Conservation (phyloP, 345 rosid genomes). For the Gossypium thurberi region DNA sequence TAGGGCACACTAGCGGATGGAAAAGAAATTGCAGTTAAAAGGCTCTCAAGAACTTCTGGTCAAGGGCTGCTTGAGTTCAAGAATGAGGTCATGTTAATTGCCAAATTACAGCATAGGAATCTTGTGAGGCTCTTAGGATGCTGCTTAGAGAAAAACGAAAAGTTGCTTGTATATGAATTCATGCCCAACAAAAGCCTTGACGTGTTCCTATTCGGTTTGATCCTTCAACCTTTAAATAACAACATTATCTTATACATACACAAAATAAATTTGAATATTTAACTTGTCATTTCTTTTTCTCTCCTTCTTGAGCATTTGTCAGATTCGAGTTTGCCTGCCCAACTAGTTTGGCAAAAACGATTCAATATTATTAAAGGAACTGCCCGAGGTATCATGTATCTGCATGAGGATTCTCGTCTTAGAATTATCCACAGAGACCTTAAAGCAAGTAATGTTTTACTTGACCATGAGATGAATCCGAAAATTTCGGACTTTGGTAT, state of each 20-base stretch:
- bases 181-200: not conserved
- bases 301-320: not conserved
- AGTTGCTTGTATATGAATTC: not conserved
- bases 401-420: not conserved
- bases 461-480: not conserved
- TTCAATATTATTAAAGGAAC: not conserved
- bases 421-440: not conserved
- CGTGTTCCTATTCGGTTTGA: not conserved
- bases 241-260: not conserved
- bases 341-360: not conserved
- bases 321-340: not conserved
- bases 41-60: not conserved
- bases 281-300: not conserved
- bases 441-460: slow-evolving; percentile 4
- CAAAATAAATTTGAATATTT: not conserved
- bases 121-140: not conserved
- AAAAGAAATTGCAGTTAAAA: slow-evolving; percentile 13
- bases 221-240: not conserved
- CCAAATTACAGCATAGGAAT: not conserved
- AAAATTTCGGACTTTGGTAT: not conserved
- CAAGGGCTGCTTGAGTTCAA: not conserved
- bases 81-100: not conserved
- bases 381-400: not conserved
- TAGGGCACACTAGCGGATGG: not conserved
- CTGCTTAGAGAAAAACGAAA: not conserved